Conservation (phyloP, 2,329 filamentous ascomycete species). For the Hypoxylon sp. region DNA sequence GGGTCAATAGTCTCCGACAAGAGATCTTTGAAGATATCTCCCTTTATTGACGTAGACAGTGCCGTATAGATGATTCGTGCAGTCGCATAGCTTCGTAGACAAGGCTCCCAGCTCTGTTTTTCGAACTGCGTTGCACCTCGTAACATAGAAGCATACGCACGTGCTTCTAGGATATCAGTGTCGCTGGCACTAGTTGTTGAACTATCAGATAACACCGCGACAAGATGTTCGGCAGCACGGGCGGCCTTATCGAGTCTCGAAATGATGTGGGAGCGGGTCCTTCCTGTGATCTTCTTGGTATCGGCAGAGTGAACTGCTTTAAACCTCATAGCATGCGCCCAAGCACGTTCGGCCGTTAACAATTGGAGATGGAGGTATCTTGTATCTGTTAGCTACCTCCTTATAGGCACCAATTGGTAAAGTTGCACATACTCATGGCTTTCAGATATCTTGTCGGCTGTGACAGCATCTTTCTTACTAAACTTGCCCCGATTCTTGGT, state of each 20-base stretch:
- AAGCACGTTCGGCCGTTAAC: slow-evolving; percentile 89
- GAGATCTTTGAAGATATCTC: slow-evolving; percentile 88
- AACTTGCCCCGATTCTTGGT: slow-evolving; percentile 92
- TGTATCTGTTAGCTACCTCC: slow-evolving; percentile 28
- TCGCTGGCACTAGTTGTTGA: slow-evolving; percentile 75
- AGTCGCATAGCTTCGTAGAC: slow-evolving; percentile 81
- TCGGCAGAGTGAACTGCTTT: slow-evolving; percentile 86
- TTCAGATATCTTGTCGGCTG: slow-evolving; percentile 79
- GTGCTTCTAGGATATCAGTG: slow-evolving; percentile 85
- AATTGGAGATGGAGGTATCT: slow-evolving; percentile 86
- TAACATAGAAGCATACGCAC: slow-evolving; percentile 84
- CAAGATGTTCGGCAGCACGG: slow-evolving; percentile 77
- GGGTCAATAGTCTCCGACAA: slow-evolving; percentile 90
- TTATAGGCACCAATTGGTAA: background rate
- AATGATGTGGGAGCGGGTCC: slow-evolving; percentile 88
- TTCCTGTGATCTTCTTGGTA: slow-evolving; percentile 82
- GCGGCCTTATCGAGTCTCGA: slow-evolving; percentile 88
- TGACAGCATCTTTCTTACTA: slow-evolving; percentile 77
- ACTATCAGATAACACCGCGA: slow-evolving; percentile 75
- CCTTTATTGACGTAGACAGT: slow-evolving; percentile 74
- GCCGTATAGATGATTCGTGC: slow-evolving; percentile 87
- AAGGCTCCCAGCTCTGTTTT: slow-evolving; percentile 86
- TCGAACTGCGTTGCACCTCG: slow-evolving; percentile 86
- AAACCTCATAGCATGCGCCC: slow-evolving; percentile 96
- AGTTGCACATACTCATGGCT: slow-evolving; percentile 78